Base-by-base conservation (phyloP, 1,284 basidiomycete genomes). In the Tilletia horrida region DNA sequence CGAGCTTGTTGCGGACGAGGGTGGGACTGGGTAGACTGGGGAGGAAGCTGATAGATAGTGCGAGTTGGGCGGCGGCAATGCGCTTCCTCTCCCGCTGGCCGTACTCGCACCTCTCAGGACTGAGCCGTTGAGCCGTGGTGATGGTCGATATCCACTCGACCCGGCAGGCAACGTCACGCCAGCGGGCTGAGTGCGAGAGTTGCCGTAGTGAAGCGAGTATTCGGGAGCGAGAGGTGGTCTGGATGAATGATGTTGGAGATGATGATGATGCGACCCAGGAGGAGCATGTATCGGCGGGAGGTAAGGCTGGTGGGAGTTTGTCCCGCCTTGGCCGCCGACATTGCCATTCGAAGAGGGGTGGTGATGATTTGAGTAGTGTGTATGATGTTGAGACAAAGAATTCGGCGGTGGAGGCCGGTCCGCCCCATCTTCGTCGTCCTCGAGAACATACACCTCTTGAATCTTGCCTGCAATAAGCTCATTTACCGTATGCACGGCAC, bases 381-480 rank as follows among this genome's bases (percentile, higher is more conserved):
- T 69, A 44, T 16, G 55, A 35, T 29, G 55, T 18, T n/a, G 55
- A 29, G 27, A 14, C 13, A 59, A 29, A 59, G 25, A 40, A 4
- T 40, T 40, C 11, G 35, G 11, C 11, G 35, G 35, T 40, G 35
- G 35, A 6, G 35, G 35, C 35, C 35, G 45, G 21, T 48, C 50
- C 50, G 13, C 27, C 27, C 42, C 63, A 16, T 65, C 64, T 21
- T 66, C 65, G 65, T 77, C 76, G 55, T 75, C 74, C 61, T 76
- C 76, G 21, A 77, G 69, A 7, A 77, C 71, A 66, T 71, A 73
- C 6, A 77, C 74, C 62, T 77, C 70, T 7, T 77, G 74, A 0
- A 77, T 69, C 68, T 77, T 77, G 43, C 76, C 76, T 18, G 64
- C 73, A 44, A 77, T 75, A 44, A 77, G 50, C 66, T 77, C 76